phyloP scores from a whole-genome alignment of 495 filamentous ascomycete species.

The Staphylotrichum tortipilum region DNA sequence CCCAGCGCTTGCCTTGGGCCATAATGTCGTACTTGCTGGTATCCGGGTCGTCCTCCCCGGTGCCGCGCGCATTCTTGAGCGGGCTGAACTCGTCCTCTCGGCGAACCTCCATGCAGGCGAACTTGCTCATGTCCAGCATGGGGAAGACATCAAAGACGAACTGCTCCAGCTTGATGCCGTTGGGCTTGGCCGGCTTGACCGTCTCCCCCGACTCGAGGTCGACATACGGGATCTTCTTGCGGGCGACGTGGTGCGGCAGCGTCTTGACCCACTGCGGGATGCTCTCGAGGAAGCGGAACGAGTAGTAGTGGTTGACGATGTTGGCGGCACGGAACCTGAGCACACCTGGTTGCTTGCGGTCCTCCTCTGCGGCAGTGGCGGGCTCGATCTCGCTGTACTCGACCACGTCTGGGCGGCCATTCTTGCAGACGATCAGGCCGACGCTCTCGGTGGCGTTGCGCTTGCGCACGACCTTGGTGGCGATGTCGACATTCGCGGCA shows the following conservation, averaged over 20 bases:
- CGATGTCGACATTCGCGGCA: slow-evolving; percentile 84
- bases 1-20: slow-evolving; percentile 77
- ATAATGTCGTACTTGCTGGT: slow-evolving; percentile 86
- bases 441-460: slow-evolving; percentile 95
- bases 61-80: slow-evolving; percentile 89
- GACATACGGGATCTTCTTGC: slow-evolving; percentile 94
- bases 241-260: slow-evolving; percentile 89
- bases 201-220: slow-evolving; percentile 65
- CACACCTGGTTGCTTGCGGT: slow-evolving; percentile 70
- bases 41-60: slow-evolving; percentile 87
- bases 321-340: slow-evolving; percentile 96
- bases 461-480: slow-evolving; percentile 97
- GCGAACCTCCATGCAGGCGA: slow-evolving; percentile 90
- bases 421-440: slow-evolving; percentile 86
- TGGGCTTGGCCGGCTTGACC: slow-evolving; percentile 85
- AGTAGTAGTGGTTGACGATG: slow-evolving; percentile 99
- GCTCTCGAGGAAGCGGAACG: slow-evolving; percentile 80
- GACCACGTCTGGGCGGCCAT: slow-evolving; percentile 94
- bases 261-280: slow-evolving; percentile 79
- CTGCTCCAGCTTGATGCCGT: slow-evolving; percentile 98
- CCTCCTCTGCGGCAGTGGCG: slow-evolving; percentile 76
- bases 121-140: slow-evolving; percentile 73
- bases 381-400: slow-evolving; percentile 97
- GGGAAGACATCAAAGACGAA: slow-evolving; percentile 99
- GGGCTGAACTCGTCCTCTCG: slow-evolving; percentile 98